These are phyloP conservation scores for Teunomyces stri DNA, from an alignment of 805 yeast species.

Conservation along the genomic window DNA sequence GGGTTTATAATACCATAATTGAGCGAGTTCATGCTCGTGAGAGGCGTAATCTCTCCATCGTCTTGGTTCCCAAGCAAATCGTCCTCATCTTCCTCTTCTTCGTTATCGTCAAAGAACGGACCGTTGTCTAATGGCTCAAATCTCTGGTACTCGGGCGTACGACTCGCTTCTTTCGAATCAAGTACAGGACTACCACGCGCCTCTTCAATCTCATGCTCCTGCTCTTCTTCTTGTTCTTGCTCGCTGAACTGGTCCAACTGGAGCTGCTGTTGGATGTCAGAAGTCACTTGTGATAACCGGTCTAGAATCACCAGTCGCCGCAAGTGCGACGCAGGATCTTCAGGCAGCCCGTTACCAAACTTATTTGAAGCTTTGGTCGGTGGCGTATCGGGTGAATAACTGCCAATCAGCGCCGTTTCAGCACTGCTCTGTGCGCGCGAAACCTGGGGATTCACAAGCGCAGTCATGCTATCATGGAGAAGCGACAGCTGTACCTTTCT, in stretches of 20 bases:
- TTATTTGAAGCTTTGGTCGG: constrained; percentile 13
- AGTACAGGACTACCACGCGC: not conserved
- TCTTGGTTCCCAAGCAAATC: constrained; percentile 1
- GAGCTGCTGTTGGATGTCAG: constrained; percentile 33
- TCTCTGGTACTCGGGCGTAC: constrained; percentile 1
- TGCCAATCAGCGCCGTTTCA: constrained; percentile 33
- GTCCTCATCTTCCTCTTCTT: constrained; percentile 20
- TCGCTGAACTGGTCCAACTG: constrained; percentile 14
- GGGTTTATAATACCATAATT: constrained; percentile 10
- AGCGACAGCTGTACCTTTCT: constrained; percentile 6
- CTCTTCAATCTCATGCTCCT: constrained; percentile 12
- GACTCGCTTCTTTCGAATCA: not conserved
- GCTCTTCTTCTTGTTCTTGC: constrained; percentile 3
- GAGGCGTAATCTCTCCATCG: constrained; percentile 29
- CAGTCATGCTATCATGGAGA: not conserved
- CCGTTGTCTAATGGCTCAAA: not conserved
- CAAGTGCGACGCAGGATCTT: constrained; percentile 12
- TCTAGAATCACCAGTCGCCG: constrained; percentile 39
- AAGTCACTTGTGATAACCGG: constrained; percentile 37
- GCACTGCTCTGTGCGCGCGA: not conserved
- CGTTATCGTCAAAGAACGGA: constrained; percentile 13
- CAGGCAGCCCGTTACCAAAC: not conserved
- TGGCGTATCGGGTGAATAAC: constrained; percentile 39
- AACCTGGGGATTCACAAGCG: not conserved
- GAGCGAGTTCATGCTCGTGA: constrained; percentile 35